Percentiles rank a stretch among this genome's conserved stretches.
phyloP scores from a whole-genome alignment of 208 protist genomes.

The Wallacemonas collosoma region DNA sequence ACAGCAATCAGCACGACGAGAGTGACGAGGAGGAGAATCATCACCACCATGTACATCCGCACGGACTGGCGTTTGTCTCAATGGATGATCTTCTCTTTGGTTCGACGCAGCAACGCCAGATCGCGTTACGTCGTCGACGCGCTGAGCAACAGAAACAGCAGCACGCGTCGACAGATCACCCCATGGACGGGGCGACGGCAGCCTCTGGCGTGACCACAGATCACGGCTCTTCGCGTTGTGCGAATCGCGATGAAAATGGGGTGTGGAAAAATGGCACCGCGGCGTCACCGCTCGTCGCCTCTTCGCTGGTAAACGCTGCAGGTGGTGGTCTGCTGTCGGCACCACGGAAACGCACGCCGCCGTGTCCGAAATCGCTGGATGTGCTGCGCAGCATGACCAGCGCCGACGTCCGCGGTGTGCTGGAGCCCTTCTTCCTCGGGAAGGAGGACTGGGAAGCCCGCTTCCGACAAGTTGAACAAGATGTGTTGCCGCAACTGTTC shows the following conservation, averaged over 20 bases:
- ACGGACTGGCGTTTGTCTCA: not conserved
- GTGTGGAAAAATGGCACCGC: too few relatives aligned
- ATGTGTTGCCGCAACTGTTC: conserved; percentile 11
- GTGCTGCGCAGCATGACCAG: conserved; percentile 63
- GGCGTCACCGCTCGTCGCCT: not conserved
- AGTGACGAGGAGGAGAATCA: too few relatives aligned
- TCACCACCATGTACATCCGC: not conserved
- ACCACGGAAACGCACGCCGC: conserved; percentile 13
- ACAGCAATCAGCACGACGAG: not conserved
- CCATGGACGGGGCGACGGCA: conserved; percentile 4
- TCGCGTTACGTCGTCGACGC: not conserved
- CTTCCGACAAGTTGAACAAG: conserved; percentile 28
- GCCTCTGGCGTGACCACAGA: not conserved
- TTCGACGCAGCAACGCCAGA: conserved; percentile 1
- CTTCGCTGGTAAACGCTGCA: not conserved
- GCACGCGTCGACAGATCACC: not conserved
- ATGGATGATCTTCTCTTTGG: conserved; percentile 47
- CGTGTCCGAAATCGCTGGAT: conserved; percentile 24
- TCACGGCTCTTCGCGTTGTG: too few relatives aligned
- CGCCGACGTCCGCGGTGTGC: conserved; percentile 56
- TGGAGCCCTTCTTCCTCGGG: conserved; percentile 63
- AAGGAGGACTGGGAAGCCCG: conserved; percentile 31
- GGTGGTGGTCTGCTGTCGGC: conserved; percentile 17
- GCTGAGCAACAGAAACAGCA: not conserved
- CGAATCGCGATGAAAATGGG: too few relatives aligned